Conservation (phyloP, 164 flowering plant species). For the Saururus chinensis region DNA sequence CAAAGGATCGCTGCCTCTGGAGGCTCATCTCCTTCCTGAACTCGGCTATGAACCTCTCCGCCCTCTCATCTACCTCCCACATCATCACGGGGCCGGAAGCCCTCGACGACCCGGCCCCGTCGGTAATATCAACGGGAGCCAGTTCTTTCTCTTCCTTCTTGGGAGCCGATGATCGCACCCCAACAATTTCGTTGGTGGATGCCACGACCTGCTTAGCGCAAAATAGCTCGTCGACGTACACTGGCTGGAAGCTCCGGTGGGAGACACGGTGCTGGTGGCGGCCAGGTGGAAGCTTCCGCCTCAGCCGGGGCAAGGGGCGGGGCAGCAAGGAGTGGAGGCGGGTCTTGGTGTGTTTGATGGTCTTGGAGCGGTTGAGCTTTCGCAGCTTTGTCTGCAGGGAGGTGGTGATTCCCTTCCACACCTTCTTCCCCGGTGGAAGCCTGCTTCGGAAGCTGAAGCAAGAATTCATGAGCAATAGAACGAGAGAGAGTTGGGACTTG, state of each 20-base stretch:
- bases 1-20: slow-evolving; percentile 20
- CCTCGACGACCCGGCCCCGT: neutral
- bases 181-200: neutral
- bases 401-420: slow-evolving; percentile 48
- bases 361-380: slow-evolving; percentile 25
- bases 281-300: neutral
- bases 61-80: slow-evolving; percentile 54
- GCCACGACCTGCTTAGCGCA: neutral
- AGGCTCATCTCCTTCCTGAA: slow-evolving; percentile 51
- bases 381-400: slow-evolving; percentile 30
- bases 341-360: slow-evolving; percentile 15
- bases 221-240: slow-evolving; percentile 44
- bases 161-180: neutral
- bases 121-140: slow-evolving; percentile 3
- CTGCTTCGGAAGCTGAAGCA: slow-evolving; percentile 23
- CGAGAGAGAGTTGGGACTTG: neutral
- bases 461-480: slow-evolving; percentile 20
- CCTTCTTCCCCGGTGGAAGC: slow-evolving; percentile 37
- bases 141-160: slow-evolving; percentile 21
- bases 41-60: slow-evolving; percentile 53
- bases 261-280: neutral
- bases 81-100: neutral
- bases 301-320: neutral
- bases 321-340: slow-evolving; percentile 3
- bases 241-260: slow-evolving; percentile 16